Conservation (phyloP, 768 basidiomycete genomes). For the Albatrellus ellisii region DNA sequence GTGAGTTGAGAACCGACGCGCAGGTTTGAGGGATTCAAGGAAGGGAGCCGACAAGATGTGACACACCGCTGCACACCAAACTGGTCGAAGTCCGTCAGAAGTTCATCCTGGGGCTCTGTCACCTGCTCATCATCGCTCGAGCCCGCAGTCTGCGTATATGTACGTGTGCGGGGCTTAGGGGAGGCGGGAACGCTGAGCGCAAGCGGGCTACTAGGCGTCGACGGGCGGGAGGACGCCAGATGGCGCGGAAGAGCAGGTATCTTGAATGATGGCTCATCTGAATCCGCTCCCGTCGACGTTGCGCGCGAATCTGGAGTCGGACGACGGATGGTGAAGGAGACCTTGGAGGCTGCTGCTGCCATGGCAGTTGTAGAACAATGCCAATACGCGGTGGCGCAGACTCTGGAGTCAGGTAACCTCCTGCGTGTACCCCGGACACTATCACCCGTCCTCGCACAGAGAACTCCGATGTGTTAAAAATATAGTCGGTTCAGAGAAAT, state of each 20-base stretch:
- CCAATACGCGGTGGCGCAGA: too few species aligned
- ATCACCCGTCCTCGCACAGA: too few species aligned
- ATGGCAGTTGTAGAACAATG: constrained; percentile 1
- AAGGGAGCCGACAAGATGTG: constrained; percentile 2
- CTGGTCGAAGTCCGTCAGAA: constrained; percentile 59
- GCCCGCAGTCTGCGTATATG: constrained; percentile 31
- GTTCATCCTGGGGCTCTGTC: constrained; percentile 42
- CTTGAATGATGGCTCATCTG: constrained; percentile 40
- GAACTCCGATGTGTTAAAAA: too few species aligned
- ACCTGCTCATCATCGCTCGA: constrained; percentile 38
- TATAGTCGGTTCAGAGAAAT: too few species aligned
- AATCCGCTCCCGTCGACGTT: constrained; percentile 50
- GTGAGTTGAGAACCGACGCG: constrained; percentile 76
- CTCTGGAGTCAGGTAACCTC: too few species aligned
- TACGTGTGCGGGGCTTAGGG: constrained; percentile 22
- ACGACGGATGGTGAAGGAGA: constrained; percentile 79
- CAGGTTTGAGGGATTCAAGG: constrained; percentile 17
- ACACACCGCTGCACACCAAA: constrained; percentile 84
- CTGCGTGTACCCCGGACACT: too few species aligned
- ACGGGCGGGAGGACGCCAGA: constrained; percentile 24
- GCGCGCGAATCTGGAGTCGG: constrained; percentile 59
- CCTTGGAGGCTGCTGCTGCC: constrained; percentile 24
- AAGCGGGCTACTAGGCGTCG: constrained; percentile 42
- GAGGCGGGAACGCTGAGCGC: constrained; percentile 35
- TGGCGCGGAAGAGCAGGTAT: constrained; percentile 49